These are phyloP conservation scores for Eucalyptus erythrocorys DNA, from an alignment of 345 rosid species.

Conservation along the genomic window DNA sequence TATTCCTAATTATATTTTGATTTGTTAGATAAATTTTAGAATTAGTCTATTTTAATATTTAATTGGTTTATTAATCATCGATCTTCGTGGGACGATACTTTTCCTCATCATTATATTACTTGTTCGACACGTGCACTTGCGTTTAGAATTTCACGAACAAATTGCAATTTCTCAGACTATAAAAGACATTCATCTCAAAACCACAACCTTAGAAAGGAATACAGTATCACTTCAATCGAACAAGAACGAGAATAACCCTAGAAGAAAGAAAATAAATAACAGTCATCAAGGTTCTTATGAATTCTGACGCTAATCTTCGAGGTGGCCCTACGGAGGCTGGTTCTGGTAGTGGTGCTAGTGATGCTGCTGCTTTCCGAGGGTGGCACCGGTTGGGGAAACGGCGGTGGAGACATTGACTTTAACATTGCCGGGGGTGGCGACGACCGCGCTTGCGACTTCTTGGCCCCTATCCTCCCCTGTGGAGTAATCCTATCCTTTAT, in stretches of 20 bases:
- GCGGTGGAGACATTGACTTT: neutral
- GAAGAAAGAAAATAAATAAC: neutral
- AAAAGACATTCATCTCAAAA: neutral
- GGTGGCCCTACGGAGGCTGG: neutral
- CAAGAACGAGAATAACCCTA: neutral
- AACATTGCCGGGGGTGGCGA: neutral
- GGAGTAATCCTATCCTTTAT: fast-evolving
- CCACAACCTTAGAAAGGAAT: neutral
- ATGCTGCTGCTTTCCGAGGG: neutral
- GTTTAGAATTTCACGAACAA: no score
- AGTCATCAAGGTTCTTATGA: neutral
- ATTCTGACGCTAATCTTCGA: neutral
- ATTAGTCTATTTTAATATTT: no score
- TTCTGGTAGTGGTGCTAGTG: neutral
- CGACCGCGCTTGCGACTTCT: neutral
- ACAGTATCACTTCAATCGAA: neutral
- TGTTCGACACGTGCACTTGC: no score
- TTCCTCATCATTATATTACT: no score
- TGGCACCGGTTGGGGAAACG: neutral
- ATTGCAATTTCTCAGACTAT: neutral
- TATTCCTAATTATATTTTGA: no score
- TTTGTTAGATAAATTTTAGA: no score
- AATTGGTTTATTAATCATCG: no score
- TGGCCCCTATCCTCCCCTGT: neutral
- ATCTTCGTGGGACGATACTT: no score